Evolutionary conservation across 2,329 filamentous ascomycete genomes (phyloP).

Genomic region (Ophiostoma quercus): DNA sequence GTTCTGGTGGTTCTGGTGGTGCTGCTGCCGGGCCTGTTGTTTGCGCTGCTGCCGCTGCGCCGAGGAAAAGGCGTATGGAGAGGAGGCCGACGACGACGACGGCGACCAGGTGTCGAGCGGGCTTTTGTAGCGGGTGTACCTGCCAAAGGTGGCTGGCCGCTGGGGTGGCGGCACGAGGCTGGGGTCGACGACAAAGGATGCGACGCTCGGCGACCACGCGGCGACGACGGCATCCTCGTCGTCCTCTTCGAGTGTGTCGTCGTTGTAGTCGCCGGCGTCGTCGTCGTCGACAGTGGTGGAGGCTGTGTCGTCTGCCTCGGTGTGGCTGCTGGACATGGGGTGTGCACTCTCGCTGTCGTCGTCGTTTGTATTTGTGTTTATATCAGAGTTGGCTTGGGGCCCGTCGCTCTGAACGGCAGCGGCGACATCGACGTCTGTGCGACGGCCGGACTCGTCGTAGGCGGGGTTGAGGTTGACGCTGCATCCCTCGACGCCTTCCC

Average conservation of each 20-base stretch:
- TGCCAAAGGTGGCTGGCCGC: not conserved
- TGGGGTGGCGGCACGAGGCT: not conserved
- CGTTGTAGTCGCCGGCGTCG: not conserved
- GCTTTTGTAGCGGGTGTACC: not conserved
- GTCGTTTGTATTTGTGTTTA: not conserved
- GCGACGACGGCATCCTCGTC: slow-evolving; percentile 20
- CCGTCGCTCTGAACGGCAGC: not conserved
- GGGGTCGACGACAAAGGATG: slow-evolving; percentile 17
- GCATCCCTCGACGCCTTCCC: slow-evolving; percentile 24
- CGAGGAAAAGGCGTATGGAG: not conserved
- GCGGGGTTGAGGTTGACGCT: slow-evolving; percentile 20
- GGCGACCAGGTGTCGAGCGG: not conserved
- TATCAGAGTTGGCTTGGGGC: not conserved
- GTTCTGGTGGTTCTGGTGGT: not conserved
- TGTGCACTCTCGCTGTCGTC: slow-evolving; percentile 15
- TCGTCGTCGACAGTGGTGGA: slow-evolving; percentile 12
- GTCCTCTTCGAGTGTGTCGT: not conserved
- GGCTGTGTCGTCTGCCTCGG: slow-evolving; percentile 9
- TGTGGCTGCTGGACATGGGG: slow-evolving; percentile 18
- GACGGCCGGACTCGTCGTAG: slow-evolving; percentile 17
- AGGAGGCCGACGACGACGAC: not conserved
- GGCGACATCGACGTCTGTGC: slow-evolving; percentile 10
- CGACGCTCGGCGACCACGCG: slow-evolving; percentile 19
- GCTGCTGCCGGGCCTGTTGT: not conserved
- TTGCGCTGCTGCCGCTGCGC: not conserved